These are phyloP conservation scores for Paracoccidioides brasiliensis DNA, from an alignment of 2,329 filamentous ascomycete species.

Conservation along the genomic window DNA sequence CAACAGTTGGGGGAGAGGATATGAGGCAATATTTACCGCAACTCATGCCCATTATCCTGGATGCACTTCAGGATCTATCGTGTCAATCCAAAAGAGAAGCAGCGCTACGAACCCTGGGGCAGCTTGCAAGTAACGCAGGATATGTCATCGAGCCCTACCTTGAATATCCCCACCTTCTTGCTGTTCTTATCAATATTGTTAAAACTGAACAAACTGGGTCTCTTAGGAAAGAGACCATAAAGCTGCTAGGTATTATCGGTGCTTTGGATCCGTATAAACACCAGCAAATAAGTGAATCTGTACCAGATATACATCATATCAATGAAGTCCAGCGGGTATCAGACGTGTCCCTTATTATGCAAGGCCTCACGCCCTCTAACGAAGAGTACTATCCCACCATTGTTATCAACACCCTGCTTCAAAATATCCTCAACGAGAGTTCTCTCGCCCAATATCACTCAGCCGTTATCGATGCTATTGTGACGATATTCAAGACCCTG, in stretches of 20 bases:
- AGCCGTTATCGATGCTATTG: constrained; percentile 89
- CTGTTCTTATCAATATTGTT: constrained; percentile 86
- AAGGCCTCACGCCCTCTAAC: constrained; percentile 84
- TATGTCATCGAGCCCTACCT: constrained; percentile 96
- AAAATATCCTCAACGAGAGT: constrained; percentile 72
- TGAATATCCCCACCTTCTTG: constrained; percentile 86
- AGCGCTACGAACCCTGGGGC: constrained; percentile 77
- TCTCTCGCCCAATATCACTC: constrained; percentile 87
- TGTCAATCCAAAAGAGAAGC: constrained; percentile 83
- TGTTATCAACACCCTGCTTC: constrained; percentile 87
- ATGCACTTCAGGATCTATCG: constrained; percentile 85
- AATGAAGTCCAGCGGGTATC: constrained; percentile 59
- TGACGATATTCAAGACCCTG: constrained; percentile 95
- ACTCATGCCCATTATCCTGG: constrained; percentile 89
- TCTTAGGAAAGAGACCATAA: constrained; percentile 86
- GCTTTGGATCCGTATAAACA: constrained; percentile 94
- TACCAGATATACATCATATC: constrained; percentile 64
- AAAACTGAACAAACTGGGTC: constrained; percentile 80
- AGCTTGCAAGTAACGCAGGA: constrained; percentile 87
- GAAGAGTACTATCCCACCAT: constrained; percentile 98
- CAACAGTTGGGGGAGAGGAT: constrained; percentile 83
- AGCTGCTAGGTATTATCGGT: constrained; percentile 87
- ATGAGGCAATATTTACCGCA: constrained; percentile 85
- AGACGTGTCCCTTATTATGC: constrained; percentile 97
- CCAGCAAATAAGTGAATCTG: constrained; percentile 79